Evolutionary conservation across 305 asterid genomes (phyloP).

Genomic region (Fraxinus sp.): DNA sequence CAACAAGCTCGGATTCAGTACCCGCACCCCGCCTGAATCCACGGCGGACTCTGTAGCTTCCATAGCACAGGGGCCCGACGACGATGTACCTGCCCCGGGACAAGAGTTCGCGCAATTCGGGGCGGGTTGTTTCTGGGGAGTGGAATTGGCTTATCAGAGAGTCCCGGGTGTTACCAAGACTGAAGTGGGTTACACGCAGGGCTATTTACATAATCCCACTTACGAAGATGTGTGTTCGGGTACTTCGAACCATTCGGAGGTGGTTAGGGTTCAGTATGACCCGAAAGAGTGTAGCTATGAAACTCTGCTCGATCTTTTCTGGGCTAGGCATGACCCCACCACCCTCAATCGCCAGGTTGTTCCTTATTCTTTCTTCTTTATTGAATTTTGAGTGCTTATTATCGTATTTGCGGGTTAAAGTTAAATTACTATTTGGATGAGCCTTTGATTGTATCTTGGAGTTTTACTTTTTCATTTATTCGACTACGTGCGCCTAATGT

Average conservation of each 20-base stretch:
- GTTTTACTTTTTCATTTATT: not conserved
- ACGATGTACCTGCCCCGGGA: constrained; percentile 68
- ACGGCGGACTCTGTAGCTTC: constrained; percentile 51
- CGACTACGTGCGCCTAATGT: not conserved
- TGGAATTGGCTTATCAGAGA: constrained; percentile 83
- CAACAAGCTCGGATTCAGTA: constrained; percentile 71
- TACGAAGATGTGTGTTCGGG: constrained; percentile 85
- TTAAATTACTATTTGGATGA: too few species aligned
- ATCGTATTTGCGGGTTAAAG: too few species aligned
- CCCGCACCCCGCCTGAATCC: constrained; percentile 47
- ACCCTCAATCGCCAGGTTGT: too few species aligned
- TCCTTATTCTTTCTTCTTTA: too few species aligned
- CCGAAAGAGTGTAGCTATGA: constrained; percentile 74
- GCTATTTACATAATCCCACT: constrained; percentile 59
- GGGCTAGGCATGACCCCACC: constrained; percentile 69
- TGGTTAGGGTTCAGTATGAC: constrained; percentile 85
- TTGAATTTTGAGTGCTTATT: too few species aligned
- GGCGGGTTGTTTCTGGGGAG: constrained; percentile 99
- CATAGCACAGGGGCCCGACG: constrained; percentile 74
- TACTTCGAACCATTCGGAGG: constrained; percentile 73
- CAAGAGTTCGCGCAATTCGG: constrained; percentile 83
- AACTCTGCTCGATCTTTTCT: constrained; percentile 65
- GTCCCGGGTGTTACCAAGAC: constrained; percentile 79
- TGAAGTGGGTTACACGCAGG: constrained; percentile 84
- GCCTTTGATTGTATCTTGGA: too few species aligned